Evolutionary conservation across 768 basidiomycete genomes (phyloP).

Genomic region (Agrocybe pediades): DNA sequence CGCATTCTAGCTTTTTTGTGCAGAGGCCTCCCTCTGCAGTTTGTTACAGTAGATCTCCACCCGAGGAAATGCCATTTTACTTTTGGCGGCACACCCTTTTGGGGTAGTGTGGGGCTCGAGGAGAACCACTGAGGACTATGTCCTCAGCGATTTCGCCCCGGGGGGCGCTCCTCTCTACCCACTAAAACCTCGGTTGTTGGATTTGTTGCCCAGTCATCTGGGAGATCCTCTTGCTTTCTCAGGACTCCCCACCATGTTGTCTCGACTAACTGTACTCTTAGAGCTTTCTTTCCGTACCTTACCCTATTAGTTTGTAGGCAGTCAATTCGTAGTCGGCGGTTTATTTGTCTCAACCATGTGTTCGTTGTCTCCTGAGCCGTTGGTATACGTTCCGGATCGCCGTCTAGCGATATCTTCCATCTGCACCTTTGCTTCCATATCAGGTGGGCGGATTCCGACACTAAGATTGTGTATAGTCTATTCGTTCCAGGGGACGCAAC

Average conservation of each 20-base stretch:
- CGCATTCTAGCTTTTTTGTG: too few relatives aligned
- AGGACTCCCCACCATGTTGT: conserved; percentile 8
- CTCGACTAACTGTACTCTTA: background rate
- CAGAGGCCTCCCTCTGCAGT: too few relatives aligned
- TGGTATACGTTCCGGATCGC: background rate
- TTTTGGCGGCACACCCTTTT: background rate
- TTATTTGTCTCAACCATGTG: conserved; percentile 16
- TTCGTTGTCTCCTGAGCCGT: conserved; percentile 6
- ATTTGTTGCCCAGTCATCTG: conserved; percentile 1
- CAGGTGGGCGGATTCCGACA: conserved; percentile 28
- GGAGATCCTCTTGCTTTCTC: background rate
- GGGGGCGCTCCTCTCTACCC: background rate
- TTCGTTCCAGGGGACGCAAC: conserved; percentile 1
- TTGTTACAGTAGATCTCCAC: background rate
- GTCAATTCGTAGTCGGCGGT: conserved; percentile 19
- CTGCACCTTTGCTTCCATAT: conserved; percentile 31
- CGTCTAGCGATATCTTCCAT: conserved; percentile 20
- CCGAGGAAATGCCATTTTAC: background rate
- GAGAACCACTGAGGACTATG: background rate
- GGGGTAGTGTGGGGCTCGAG: conserved; percentile 1
- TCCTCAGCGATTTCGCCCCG: conserved; percentile 1
- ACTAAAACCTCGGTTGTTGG: conserved; percentile 6
- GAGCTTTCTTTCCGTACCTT: conserved; percentile 3
- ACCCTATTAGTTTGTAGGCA: background rate
- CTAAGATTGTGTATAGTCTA: conserved; percentile 22